These are phyloP conservation scores for Lactarius trivialis DNA, from an alignment of 768 basidiomycete genomes.

Conservation along the genomic window DNA sequence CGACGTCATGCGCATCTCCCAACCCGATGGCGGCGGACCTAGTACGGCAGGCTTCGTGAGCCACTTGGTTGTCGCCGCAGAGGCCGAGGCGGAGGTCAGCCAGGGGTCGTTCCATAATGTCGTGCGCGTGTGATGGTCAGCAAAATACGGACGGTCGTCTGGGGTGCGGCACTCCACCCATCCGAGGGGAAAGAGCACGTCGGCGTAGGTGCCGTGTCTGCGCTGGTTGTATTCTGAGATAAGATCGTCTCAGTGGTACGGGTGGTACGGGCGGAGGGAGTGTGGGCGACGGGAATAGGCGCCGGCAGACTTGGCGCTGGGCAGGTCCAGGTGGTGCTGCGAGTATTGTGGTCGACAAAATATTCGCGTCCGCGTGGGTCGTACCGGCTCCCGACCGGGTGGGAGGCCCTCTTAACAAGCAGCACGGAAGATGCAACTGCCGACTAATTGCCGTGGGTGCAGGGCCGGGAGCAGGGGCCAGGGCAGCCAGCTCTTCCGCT, in stretches of 20 bases:
- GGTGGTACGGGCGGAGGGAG: too few relatives aligned
- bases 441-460: too few relatives aligned
- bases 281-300: conserved; percentile 24
- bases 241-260: neutral
- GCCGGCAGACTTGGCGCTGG: conserved; percentile 32
- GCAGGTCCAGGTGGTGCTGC: conserved; percentile 76
- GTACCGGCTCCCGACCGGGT: conserved; percentile 70
- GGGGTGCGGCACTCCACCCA: conserved; percentile 91
- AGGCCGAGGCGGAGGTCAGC: conserved; percentile 44
- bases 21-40: conserved; percentile 82
- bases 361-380: conserved; percentile 70
- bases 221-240: conserved; percentile 21
- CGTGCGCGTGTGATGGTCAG: conserved; percentile 74
- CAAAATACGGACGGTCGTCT: conserved; percentile 71
- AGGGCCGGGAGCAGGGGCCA: too few relatives aligned
- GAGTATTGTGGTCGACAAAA: conserved; percentile 81
- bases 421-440: neutral
- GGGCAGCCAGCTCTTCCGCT: too few relatives aligned
- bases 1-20: conserved; percentile 91
- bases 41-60: conserved; percentile 35
- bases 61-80: conserved; percentile 38
- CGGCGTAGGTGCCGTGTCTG: conserved; percentile 39
- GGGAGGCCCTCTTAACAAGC: conserved; percentile 63
- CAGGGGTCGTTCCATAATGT: conserved; percentile 92
- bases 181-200: conserved; percentile 73